These are phyloP conservation scores for Bidens hawaiensis DNA, from an alignment of 140 eudicot genomes.

Conservation along the genomic window DNA sequence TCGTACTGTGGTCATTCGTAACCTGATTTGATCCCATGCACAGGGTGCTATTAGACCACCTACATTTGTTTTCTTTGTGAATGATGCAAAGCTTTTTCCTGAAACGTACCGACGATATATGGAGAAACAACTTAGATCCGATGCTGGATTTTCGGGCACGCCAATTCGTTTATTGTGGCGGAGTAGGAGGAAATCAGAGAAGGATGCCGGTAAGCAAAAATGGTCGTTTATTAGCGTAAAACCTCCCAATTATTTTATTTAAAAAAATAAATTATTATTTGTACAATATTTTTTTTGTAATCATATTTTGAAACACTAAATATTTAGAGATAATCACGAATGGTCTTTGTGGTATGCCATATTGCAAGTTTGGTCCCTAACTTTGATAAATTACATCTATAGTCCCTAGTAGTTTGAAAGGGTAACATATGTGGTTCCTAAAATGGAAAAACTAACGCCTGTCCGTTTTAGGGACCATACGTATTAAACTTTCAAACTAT, in stretches of 20 bases:
- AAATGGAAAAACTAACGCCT: no score
- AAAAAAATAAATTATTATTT: neutral
- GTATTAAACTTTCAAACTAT: no score
- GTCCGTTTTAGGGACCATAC: no score
- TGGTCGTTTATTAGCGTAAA: no score
- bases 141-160: constrained; percentile 91
- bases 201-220: constrained; percentile 44
- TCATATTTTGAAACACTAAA: neutral
- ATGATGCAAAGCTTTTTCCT: constrained; percentile 89
- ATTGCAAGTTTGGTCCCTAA: no score
- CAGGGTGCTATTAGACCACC: constrained; percentile 99
- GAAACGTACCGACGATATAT: constrained; percentile 86
- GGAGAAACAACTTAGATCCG: constrained; percentile 91
- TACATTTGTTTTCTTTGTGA: constrained; percentile 95
- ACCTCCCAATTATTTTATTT: neutral
- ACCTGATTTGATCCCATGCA: constrained; percentile 11
- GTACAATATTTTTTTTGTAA: neutral
- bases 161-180: constrained; percentile 99
- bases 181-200: constrained; percentile 63
- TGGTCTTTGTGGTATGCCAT: no score
- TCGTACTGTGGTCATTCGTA: constrained; percentile 1
- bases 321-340: no score
- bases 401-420: no score
- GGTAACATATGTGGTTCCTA: no score
- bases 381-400: no score